A percentile compares a stretch with the other conserved stretches of the same genome.
Conservation (phyloP, 2,329 filamentous ascomycete species). For the Cordyceps pruinosa region DNA sequence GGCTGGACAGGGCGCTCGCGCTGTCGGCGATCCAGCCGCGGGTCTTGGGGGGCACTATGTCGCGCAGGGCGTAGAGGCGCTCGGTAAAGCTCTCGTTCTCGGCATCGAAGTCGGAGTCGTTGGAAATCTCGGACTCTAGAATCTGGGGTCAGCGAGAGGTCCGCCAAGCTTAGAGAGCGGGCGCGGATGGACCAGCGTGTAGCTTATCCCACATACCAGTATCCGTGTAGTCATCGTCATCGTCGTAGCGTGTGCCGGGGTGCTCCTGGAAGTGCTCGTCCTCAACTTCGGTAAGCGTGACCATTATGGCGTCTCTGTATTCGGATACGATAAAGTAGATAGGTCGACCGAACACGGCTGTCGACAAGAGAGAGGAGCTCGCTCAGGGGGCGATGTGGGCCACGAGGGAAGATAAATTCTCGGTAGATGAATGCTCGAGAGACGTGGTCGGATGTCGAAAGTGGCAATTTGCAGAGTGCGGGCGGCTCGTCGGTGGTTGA, state of each 20-base stretch:
- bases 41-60: slow-evolving; percentile 68
- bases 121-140: slow-evolving; percentile 75
- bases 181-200: not conserved
- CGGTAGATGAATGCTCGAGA: slow-evolving; percentile 5
- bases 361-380: not conserved
- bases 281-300: slow-evolving; percentile 93
- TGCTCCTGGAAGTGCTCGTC: slow-evolving; percentile 86
- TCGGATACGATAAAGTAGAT: slow-evolving; percentile 5
- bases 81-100: slow-evolving; percentile 55
- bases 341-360: not conserved
- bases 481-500: not conserved
- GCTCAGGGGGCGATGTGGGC: not conserved
- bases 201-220: slow-evolving; percentile 56
- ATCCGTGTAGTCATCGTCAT: slow-evolving; percentile 90
- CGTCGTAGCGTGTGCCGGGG: slow-evolving; percentile 68
- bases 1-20: slow-evolving; percentile 45
- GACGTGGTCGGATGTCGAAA: not conserved
- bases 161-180: not conserved
- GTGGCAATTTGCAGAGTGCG: not conserved
- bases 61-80: slow-evolving; percentile 64
- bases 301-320: slow-evolving; percentile 55
- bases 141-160: not conserved
- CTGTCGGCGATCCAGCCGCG: slow-evolving; percentile 61
- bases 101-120: slow-evolving; percentile 64
- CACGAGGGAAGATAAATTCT: not conserved